Base-by-base conservation (phyloP, 1,284 basidiomycete genomes). In the Sanguinoderma infundibulare region DNA sequence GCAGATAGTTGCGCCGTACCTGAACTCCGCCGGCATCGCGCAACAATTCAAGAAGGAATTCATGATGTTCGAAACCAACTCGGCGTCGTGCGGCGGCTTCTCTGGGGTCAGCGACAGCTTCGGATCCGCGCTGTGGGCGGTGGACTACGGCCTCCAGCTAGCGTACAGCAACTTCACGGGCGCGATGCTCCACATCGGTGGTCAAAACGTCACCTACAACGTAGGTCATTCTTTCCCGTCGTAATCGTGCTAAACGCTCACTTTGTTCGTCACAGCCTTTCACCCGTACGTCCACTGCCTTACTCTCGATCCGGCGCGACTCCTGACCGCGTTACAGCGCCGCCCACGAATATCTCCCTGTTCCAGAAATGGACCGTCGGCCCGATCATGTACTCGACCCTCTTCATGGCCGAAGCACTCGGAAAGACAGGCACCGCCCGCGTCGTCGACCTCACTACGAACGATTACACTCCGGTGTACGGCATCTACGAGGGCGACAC, bases 1-100 rank as follows among this genome's bases (percentile, higher is more conserved):
- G 0, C 62, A 64, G 6, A 75, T 80, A 40, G 86, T 86, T 0
- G 79, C 81, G 61, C 64, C 57, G 38, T 60, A 60, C 8, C 68
- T 70, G 10, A 83, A 83, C 34, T 7, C 7, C 34, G 77, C 81
- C 0, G 62, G 64, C 6, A 75, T 80, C 44, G 86, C 86, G 0
- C 79, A 82, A 61, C 64, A 60, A 38, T 60, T 61, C 9, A 68
- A 70, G 10, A 83, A 84, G 68, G 78, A 81, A 26, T 75, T 84
- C 63, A 69, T 84, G 47, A 90, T 93, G 89, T 85, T 91, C 65
- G 91, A 94, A 75, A 92, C 89, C 10, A 94, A 94, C 75, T 87
- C 90, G 0, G 92, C 90, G 0, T 89, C 88, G 35, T 94, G 92
- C 75, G 90, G 91, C 72, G 93, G 93, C 9, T 92, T 94, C 72